Conservation (phyloP, 257 asterid species). For the Solanum pennellii region DNA sequence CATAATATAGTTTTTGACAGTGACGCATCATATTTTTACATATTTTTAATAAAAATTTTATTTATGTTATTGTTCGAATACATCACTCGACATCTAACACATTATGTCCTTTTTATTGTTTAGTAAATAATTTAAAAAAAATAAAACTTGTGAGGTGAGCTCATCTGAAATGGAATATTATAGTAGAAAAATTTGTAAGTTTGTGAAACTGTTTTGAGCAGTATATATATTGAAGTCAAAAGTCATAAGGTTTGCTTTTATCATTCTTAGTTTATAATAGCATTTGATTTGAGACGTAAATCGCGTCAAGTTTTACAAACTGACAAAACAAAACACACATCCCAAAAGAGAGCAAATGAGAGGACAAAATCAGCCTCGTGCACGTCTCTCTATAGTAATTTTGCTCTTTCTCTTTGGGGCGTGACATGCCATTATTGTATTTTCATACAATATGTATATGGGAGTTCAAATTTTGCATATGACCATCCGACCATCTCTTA, state of each 20-base stretch:
- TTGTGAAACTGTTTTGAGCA: background rate
- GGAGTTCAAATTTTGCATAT: background rate
- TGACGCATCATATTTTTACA: background rate
- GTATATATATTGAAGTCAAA: slow-evolving; percentile 30
- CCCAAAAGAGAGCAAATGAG: background rate
- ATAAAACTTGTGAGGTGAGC: background rate
- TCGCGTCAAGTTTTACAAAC: background rate
- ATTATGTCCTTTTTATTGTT: too few relatives aligned
- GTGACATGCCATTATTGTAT: background rate
- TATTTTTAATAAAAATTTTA: accelerated
- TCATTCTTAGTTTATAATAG: background rate
- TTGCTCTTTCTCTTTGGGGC: background rate
- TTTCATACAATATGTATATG: background rate
- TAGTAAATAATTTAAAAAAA: background rate
- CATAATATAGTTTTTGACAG: too few relatives aligned
- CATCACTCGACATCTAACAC: background rate
- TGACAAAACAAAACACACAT: background rate
- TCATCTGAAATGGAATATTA: background rate
- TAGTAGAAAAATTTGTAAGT: background rate
- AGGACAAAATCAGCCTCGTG: slow-evolving; percentile 45
- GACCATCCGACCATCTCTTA: background rate
- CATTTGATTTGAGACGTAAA: slow-evolving; percentile 20
- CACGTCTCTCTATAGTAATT: slow-evolving; percentile 5
- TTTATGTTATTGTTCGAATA: too few relatives aligned
- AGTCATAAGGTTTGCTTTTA: slow-evolving; percentile 33